Percentiles rank a stretch among this genome's conserved stretches.
Conservation (phyloP, 176 grass and related monocot genomes). For the Elymus sibiricus region DNA sequence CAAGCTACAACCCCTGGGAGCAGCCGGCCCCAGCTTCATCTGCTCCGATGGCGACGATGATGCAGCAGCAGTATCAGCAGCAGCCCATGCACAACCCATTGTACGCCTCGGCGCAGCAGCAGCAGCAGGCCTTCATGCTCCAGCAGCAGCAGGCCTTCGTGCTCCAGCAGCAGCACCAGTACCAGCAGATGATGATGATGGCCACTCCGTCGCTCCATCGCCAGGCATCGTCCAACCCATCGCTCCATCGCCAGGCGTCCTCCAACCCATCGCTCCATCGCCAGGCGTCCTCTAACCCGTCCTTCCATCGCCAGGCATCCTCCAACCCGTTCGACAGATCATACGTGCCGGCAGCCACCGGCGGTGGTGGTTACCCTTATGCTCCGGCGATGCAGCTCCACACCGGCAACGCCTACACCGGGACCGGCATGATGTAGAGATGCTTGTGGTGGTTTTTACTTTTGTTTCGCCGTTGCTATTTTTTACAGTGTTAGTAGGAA, state of each 20-base stretch:
- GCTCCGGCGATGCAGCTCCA: constrained; percentile 47
- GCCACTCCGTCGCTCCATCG: constrained; percentile 60
- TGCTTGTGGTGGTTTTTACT: neutral
- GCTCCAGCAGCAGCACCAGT: constrained; percentile 44
- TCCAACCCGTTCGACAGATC: constrained; percentile 63
- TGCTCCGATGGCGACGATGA: constrained; percentile 28
- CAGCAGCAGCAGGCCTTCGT: constrained; percentile 77
- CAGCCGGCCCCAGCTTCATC: constrained; percentile 34
- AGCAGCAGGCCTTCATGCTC: constrained; percentile 66
- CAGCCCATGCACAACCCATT: constrained; percentile 63
- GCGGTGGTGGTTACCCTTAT: constrained; percentile 19
- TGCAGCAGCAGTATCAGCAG: constrained; percentile 42
- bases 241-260: constrained; percentile 33
- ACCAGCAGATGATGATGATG: constrained; percentile 58
- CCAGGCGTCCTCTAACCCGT: constrained; percentile 57
- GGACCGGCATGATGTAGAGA: constrained; percentile 62
- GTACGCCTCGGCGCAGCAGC: constrained; percentile 67
- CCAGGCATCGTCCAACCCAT: constrained; percentile 27
- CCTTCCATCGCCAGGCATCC: constrained; percentile 31
- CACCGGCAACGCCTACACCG: constrained; percentile 40
- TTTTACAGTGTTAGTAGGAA: neutral
- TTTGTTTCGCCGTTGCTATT: neutral
- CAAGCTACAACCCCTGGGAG: constrained; percentile 89
- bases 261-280: constrained; percentile 28
- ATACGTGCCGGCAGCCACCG: neutral